Evolutionary conservation across 2,329 filamentous ascomycete species (phyloP).

Genomic region (Colletotrichum limetticola): DNA sequence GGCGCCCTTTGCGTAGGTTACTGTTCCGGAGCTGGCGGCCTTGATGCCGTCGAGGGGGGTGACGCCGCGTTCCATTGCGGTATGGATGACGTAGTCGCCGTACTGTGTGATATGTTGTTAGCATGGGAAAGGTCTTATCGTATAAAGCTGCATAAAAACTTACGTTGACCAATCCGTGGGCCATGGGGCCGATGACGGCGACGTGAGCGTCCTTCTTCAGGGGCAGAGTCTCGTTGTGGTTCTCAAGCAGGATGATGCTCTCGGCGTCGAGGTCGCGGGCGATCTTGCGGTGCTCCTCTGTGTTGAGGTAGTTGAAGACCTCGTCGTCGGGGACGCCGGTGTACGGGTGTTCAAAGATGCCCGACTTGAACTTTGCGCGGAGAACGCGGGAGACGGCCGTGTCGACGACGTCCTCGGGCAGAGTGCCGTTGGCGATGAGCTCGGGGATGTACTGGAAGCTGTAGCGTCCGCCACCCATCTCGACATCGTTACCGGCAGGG

Average conservation of each 20-base stretch:
- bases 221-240: conserved; percentile 63
- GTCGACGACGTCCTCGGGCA: conserved; percentile 70
- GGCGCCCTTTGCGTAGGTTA: conserved; percentile 76
- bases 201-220: conserved; percentile 73
- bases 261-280: conserved; percentile 73
- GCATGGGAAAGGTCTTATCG: neutral
- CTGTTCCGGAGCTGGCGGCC: conserved; percentile 65
- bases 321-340: conserved; percentile 65
- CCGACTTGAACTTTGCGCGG: conserved; percentile 74
- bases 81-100: conserved; percentile 78
- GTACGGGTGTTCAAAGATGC: conserved; percentile 78
- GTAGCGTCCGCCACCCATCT: conserved; percentile 82
- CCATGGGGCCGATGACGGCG: conserved; percentile 81
- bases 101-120: conserved; percentile 53
- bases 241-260: conserved; percentile 70
- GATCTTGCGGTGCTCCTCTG: conserved; percentile 64
- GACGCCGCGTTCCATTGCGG: conserved; percentile 71
- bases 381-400: conserved; percentile 74
- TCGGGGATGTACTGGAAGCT: conserved; percentile 75
- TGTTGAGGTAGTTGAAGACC: conserved; percentile 70
- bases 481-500: conserved; percentile 76
- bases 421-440: conserved; percentile 69
- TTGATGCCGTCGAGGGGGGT: conserved; percentile 77
- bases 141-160: conserved; percentile 40
- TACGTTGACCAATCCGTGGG: conserved; percentile 76